A percentile compares a stretch with the other conserved stretches of the same genome.
phyloP scores from a whole-genome alignment of 345 rosid species.

The Acer negundo region DNA sequence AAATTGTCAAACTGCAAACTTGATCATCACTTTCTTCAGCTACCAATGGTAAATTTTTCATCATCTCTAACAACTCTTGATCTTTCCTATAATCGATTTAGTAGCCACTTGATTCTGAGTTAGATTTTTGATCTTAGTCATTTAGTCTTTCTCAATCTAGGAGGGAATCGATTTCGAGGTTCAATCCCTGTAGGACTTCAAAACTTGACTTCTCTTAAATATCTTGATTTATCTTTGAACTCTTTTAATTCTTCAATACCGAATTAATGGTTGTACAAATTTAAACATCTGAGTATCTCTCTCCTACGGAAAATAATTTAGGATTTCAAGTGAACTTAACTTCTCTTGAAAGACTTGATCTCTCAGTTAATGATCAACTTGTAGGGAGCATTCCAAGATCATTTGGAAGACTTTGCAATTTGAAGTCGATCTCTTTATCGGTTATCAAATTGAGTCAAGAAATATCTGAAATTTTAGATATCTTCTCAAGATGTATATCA shows the following conservation, averaged over 20 bases:
- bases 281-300: not conserved
- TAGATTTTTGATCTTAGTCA: not conserved
- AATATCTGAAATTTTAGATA: not conserved
- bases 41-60: not conserved
- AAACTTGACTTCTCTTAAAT: not conserved
- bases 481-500: not conserved
- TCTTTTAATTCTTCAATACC: constrained; percentile 11
- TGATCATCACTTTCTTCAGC: too few species aligned
- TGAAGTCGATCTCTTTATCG: not conserved
- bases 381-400: constrained; percentile 1
- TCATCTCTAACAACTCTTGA: not conserved
- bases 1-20: not conserved
- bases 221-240: constrained; percentile 2
- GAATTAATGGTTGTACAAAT: constrained; percentile 7
- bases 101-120: not conserved
- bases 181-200: not conserved
- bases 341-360: constrained; percentile 4
- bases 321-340: constrained; percentile 22
- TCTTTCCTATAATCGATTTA: not conserved
- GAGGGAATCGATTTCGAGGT: not conserved
- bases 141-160: too few species aligned
- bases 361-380: not conserved
- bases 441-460: not conserved
- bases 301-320: not conserved
- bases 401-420: not conserved